Evolutionary conservation across 2,329 filamentous ascomycete species (phyloP), one percentile per base, ranked within the genome.

Genomic region (Clarireedia sp.): DNA sequence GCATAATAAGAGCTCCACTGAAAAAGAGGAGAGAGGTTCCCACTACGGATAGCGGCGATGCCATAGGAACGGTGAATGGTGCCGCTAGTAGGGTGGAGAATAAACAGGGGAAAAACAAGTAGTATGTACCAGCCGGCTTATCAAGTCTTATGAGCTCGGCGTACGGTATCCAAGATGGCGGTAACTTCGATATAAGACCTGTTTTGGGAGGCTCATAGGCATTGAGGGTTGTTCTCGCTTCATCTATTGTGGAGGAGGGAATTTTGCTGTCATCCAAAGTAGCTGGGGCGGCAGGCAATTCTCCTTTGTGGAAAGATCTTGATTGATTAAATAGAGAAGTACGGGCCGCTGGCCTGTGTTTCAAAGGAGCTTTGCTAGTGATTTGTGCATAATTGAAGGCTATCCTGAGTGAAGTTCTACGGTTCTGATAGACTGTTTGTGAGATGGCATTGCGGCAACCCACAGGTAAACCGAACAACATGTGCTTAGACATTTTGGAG

Each of bases 41-140:
- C 29, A 86, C 62, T 17, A 89, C 82, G 12, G 83, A 75, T 5
- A 75, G 67, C 0, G 86, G 82, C 1, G 81, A 68, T 2, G 83
- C 72, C 63, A 85, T 78, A 0, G 87, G 86, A 1, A 70, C 68
- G 2, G 80, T 75, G 65, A 91, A 78, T 0, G 87, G 85, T 2
- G 88, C 88, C 1, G 89, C 89, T 66, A 94, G 77, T 2, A 94
- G 77, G 0, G 89, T 90, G 55, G 88, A 91, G 74, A 91, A 95
- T 12, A 94, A 75, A 66, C 89, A 92, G 26, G 89, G 90, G 64
- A 91, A 87, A 74, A 86, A 92, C 58, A 95, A 82, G 68, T 94
- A 94, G 72, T 90, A 88, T 1, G 87, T 88, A 46, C 90, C 90
- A 0, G 83, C 79, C 1, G 89, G 90, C 66, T 90, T 94, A 71